A percentile compares a stretch with the other conserved stretches of the same genome.
Conservation (phyloP, 768 basidiomycete genomes). For the Exidia glandulosa region DNA sequence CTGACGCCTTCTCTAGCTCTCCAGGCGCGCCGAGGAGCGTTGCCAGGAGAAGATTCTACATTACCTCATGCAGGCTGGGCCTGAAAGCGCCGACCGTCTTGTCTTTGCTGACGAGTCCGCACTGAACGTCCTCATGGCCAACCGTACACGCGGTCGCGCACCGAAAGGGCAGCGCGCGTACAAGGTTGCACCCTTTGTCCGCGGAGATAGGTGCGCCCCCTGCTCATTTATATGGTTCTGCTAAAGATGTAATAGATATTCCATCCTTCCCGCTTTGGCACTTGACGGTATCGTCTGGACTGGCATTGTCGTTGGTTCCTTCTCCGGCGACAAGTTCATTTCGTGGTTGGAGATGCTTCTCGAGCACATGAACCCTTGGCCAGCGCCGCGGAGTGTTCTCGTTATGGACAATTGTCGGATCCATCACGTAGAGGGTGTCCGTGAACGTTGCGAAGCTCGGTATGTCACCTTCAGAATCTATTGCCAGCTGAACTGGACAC, state of each 20-base stretch:
- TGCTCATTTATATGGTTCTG: background rate
- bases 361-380: constrained; percentile 24
- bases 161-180: constrained; percentile 2
- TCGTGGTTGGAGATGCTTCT: constrained; percentile 2
- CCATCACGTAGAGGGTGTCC: constrained; percentile 23
- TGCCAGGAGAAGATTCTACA: no score
- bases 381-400: constrained; percentile 19
- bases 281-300: background rate
- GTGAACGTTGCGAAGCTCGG: constrained; percentile 16
- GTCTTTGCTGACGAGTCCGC: constrained; percentile 11
- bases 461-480: constrained; percentile 1
- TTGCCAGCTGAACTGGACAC: background rate
- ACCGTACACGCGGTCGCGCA: constrained; percentile 6
- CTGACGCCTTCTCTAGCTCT: no score
- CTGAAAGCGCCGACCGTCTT: constrained; percentile 4
- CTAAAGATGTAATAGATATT: background rate
- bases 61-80: no score
- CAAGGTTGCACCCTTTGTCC: constrained; percentile 9
- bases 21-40: no score
- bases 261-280: background rate
- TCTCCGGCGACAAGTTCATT: background rate
- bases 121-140: constrained; percentile 2
- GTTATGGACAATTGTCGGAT: constrained; percentile 28
- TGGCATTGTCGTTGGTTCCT: background rate
- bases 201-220: constrained; percentile 13